These are phyloP conservation scores for Poa pratensis DNA, from an alignment of 176 grass and related monocot genomes.

Conservation along the genomic window DNA sequence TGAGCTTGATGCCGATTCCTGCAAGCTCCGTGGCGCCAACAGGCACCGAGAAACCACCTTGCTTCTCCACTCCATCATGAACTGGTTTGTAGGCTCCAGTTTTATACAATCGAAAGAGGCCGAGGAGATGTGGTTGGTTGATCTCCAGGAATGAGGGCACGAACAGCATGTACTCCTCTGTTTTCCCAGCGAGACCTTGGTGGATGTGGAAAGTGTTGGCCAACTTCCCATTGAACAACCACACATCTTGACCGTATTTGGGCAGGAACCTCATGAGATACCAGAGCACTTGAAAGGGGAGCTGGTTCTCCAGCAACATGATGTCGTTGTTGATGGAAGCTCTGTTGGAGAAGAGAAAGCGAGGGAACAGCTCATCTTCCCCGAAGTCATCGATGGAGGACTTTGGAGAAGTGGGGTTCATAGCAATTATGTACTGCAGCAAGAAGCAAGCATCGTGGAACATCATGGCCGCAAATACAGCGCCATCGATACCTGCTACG, in stretches of 20 bases:
- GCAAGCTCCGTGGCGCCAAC: no score
- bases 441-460: constrained; percentile 36
- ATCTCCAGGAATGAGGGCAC: no score
- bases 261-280: not conserved
- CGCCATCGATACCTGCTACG: not conserved
- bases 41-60: no score
- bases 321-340: not conserved
- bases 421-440: not conserved
- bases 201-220: not conserved
- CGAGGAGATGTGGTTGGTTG: no score
- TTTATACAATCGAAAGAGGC: not conserved
- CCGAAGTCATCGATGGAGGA: no score
- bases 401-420: not conserved
- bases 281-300: not conserved
- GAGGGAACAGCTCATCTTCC: not conserved
- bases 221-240: no score
- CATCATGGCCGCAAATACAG: not conserved
- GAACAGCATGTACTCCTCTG: no score
- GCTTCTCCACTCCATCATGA: no score
- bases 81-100: no score
- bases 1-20: no score
- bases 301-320: constrained; percentile 32
- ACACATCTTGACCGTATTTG: no score
- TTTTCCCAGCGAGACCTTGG: no score
- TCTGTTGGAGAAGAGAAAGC: not conserved